Conservation (phyloP, 2,329 filamentous ascomycete genomes). For the Pestalotiopsis sp. region DNA sequence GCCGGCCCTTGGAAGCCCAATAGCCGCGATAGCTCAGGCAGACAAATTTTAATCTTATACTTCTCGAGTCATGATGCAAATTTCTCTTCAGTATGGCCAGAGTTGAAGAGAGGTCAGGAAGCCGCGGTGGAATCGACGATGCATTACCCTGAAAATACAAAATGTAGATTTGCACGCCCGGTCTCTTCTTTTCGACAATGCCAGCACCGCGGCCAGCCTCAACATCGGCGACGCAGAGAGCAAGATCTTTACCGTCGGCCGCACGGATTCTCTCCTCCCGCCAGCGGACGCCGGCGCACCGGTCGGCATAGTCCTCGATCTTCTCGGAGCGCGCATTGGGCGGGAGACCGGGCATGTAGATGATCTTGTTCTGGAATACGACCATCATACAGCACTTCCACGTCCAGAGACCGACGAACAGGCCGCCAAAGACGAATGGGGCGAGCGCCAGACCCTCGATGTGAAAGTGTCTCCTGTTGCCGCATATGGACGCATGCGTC, state of each 20-base stretch:
- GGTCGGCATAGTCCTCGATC: conserved; percentile 63
- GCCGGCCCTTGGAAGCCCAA: conserved; percentile 75
- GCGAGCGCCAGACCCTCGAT: conserved; percentile 57
- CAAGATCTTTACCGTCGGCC: conserved; percentile 67
- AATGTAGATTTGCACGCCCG: conserved; percentile 50
- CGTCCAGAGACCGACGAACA: conserved; percentile 66
- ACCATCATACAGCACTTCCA: conserved; percentile 76
- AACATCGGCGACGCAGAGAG: conserved; percentile 57
- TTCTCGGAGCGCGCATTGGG: conserved; percentile 70
- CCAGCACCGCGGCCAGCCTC: conserved; percentile 23
- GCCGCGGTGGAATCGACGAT: conserved; percentile 58
- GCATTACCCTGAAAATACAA: conserved; percentile 65
- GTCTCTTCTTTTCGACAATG: conserved; percentile 15
- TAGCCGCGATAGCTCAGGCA: conserved; percentile 72
- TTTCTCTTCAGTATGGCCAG: conserved; percentile 47
- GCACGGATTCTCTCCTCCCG: conserved; percentile 63
- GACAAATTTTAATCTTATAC: conserved; percentile 48
- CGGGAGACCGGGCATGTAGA: conserved; percentile 78
- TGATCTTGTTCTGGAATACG: conserved; percentile 78
- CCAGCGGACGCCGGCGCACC: conserved; percentile 69
- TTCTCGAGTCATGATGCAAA: conserved; percentile 31
- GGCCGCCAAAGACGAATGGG: conserved; percentile 66
- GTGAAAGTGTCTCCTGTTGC: conserved; percentile 34
- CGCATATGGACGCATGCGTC: conserved; percentile 20
- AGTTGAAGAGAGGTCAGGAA: conserved; percentile 59